Conservation (phyloP, 805 yeast species). For the Suhomyces canberraensis region DNA sequence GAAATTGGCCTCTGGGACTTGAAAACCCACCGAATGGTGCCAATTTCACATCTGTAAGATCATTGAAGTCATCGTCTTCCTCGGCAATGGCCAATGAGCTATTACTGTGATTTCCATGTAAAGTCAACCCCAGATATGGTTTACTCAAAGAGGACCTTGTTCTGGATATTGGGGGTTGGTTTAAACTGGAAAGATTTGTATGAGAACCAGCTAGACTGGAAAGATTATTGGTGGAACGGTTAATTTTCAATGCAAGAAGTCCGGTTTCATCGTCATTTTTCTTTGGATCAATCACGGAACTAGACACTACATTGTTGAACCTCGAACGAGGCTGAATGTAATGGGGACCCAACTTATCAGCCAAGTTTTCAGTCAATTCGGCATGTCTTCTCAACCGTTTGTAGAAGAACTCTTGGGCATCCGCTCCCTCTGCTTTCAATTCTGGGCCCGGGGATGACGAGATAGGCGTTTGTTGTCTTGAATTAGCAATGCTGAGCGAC, state of each 20-base stretch:
- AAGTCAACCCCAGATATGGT: conserved; percentile 16
- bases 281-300: conserved; percentile 36
- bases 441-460: conserved; percentile 11
- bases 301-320: conserved; percentile 20
- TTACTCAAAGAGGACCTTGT: conserved; percentile 15
- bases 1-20: conserved; percentile 44
- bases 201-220: conserved; percentile 13
- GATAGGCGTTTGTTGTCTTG: conserved; percentile 17
- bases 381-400: conserved; percentile 11
- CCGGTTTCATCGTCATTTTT: conserved; percentile 29
- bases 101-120: conserved; percentile 25
- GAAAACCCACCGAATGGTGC: conserved; percentile 77
- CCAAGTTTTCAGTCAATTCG: conserved; percentile 18
- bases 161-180: conserved; percentile 8
- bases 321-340: conserved; percentile 47
- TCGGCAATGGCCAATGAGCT: conserved; percentile 31
- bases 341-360: conserved; percentile 28
- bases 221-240: conserved; percentile 27
- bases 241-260: conserved; percentile 34
- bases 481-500: conserved; percentile 36
- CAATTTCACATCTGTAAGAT: conserved; percentile 28
- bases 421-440: conserved; percentile 23
- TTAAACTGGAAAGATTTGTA: conserved; percentile 10
- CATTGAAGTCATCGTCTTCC: conserved; percentile 19
- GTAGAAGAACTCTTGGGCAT: conserved; percentile 55